Evolutionary conservation across 106 monocot species (phyloP).

Genomic region (Agapanthus africanus): DNA sequence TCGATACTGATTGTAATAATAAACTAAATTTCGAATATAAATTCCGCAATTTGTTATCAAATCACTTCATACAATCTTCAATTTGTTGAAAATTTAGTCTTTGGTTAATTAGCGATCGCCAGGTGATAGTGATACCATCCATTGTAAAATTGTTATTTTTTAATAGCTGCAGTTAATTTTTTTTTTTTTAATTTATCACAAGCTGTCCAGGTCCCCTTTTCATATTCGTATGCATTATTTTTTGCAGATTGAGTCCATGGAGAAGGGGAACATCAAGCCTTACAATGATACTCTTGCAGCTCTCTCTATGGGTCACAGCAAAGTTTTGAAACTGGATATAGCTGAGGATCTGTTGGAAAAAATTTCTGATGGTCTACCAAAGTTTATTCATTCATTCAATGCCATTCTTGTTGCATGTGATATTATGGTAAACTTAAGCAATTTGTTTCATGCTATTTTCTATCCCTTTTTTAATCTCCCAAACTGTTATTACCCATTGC

Average conservation of each 20-base stretch:
- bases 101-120: no score
- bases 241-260: constrained; percentile 67
- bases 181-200: neutral
- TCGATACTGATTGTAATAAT: neutral
- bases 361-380: constrained; percentile 38
- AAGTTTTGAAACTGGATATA: constrained; percentile 52
- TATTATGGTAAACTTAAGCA: constrained; percentile 48
- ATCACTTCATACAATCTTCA: neutral
- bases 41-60: neutral
- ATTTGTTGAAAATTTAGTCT: neutral
- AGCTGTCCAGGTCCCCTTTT: neutral
- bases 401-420: constrained; percentile 57
- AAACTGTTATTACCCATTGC: no score
- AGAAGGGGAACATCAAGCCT: constrained; percentile 50
- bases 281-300: constrained; percentile 51
- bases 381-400: constrained; percentile 58
- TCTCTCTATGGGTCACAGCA: constrained; percentile 59
- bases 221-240: neutral
- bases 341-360: constrained; percentile 61
- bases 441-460: no score
- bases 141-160: neutral
- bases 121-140: neutral
- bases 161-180: neutral
- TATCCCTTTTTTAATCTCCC: no score
- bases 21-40: neutral